Evolutionary conservation across 345 rosid genomes (phyloP).

Genomic region (Odontarrhena argentea): DNA sequence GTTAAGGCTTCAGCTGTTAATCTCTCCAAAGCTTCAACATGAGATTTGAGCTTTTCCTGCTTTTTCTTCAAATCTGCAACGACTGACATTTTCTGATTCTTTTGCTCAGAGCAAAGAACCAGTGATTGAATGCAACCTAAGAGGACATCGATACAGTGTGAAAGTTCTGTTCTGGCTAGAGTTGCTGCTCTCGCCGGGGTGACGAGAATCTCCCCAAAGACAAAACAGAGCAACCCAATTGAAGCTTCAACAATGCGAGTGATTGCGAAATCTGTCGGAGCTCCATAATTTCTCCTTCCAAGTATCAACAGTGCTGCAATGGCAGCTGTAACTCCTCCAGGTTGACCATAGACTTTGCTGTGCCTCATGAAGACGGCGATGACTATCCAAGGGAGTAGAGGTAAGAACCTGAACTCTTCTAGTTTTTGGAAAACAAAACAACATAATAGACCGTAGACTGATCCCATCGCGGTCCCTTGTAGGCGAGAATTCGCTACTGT

Average conservation of each 20-base stretch:
- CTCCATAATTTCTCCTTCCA: conserved; percentile 62
- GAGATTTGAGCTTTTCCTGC: conserved; percentile 45
- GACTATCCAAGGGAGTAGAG: conserved; percentile 67
- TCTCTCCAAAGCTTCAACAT: conserved; percentile 38
- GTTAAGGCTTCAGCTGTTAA: conserved; percentile 51
- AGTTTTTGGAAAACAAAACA: conserved; percentile 47
- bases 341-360: conserved; percentile 66
- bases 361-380: conserved; percentile 58
- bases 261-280: conserved; percentile 58
- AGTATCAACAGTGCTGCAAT: conserved; percentile 64
- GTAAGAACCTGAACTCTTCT: conserved; percentile 50
- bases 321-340: conserved; percentile 61
- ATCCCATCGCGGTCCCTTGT: conserved; percentile 79
- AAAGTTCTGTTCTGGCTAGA: conserved; percentile 55
- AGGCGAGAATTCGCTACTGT: conserved; percentile 62
- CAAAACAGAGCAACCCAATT: conserved; percentile 61
- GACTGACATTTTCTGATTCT: conserved; percentile 33
- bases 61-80: conserved; percentile 38
- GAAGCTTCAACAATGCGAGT: conserved; percentile 60
- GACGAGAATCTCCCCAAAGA: conserved; percentile 48
- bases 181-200: conserved; percentile 61
- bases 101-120: conserved; percentile 37
- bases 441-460: conserved; percentile 65
- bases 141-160: conserved; percentile 40
- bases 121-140: conserved; percentile 37